Evolutionary conservation across 2,329 filamentous ascomycete species (phyloP).

Genomic region (Fusarium cicatricum): DNA sequence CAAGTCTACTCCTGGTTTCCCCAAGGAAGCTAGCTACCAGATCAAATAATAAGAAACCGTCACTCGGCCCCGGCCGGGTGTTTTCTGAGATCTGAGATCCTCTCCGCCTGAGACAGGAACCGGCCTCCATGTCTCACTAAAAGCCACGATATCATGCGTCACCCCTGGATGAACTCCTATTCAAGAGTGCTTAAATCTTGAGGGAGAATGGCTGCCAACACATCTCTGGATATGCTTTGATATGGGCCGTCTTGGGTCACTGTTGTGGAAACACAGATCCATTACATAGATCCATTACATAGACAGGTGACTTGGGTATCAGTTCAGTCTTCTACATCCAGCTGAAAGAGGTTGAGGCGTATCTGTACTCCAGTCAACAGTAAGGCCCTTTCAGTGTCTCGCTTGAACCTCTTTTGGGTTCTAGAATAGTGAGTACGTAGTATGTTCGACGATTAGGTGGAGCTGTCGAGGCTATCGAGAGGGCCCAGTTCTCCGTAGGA

Average conservation of each 20-base stretch:
- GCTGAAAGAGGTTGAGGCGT: not conserved
- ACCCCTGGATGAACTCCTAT: not conserved
- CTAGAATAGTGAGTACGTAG: too few species aligned
- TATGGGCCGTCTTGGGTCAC: not conserved
- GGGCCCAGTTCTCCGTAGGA: not conserved
- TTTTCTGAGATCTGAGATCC: conserved; percentile 28
- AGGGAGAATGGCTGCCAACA: not conserved
- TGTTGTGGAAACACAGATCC: not conserved
- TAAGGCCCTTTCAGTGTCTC: not conserved
- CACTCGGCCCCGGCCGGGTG: conserved; percentile 10
- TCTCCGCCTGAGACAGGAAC: conserved; percentile 26
- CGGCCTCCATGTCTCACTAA: conserved; percentile 21
- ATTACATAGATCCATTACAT: not conserved
- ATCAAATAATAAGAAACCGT: not conserved
- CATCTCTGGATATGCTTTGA: not conserved
- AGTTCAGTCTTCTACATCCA: not conserved
- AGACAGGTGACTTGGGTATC: too few species aligned
- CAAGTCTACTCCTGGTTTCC: not conserved
- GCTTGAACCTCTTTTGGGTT: not conserved
- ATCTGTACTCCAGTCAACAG: not conserved
- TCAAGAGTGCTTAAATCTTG: too few species aligned
- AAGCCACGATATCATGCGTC: not conserved
- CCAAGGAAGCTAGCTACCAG: too few species aligned
- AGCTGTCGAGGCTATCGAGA: too few species aligned
- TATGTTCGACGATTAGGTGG: too few species aligned